Evolutionary conservation across 2,329 filamentous ascomycete genomes (phyloP), one percentile per base, ranked within the genome.

Genomic region (Penicillium sp.): DNA sequence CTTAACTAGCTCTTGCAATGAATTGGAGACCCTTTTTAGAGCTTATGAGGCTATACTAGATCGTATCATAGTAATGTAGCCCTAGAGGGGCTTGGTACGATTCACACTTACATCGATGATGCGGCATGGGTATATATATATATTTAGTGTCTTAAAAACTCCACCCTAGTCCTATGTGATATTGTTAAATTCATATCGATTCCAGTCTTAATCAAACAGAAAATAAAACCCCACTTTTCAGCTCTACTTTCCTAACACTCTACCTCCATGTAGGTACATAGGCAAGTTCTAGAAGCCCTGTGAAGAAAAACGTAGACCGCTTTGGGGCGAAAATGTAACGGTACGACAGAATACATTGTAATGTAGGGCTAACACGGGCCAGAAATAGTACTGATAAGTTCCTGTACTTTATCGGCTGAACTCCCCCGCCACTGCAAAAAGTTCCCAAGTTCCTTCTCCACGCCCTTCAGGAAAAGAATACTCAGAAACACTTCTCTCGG

Each of bases 351-450:
- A 33, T 50, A 58, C 55, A 27, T 40, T 2, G 15, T n/a, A 23
- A 46, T 13, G 10, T 44, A 23, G 8, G n/a, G 34, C 6, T 16
- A 31, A 29, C 16, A 11, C 33, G 16, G 34, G 29, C 40, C 7
- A 40, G n/a, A 49, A 21, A 3, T 5, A 8, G 52, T 50, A 58
- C 46, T 55, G 55, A 38, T 46, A 55, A 16, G 56, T 58, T 25
- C 13, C 43, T 50, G 21, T 55, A 55, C 46, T 46, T 58, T 53
- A 43, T 45, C 50, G 50, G 31, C 31, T 33, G 50, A 31, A 34
- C 27, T 52, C 38, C 52, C 54, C 56, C 55, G 51, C 55, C 55
- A 58, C 52, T 45, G 44, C 27, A 53, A 53, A 57, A 57, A 57
- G 51, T 58, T 36, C 44, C 31, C 0, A 57, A 57, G 51, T 58